Conservation (phyloP, 2,329 filamentous ascomycete genomes). For the Sclerotinia nivalis region DNA sequence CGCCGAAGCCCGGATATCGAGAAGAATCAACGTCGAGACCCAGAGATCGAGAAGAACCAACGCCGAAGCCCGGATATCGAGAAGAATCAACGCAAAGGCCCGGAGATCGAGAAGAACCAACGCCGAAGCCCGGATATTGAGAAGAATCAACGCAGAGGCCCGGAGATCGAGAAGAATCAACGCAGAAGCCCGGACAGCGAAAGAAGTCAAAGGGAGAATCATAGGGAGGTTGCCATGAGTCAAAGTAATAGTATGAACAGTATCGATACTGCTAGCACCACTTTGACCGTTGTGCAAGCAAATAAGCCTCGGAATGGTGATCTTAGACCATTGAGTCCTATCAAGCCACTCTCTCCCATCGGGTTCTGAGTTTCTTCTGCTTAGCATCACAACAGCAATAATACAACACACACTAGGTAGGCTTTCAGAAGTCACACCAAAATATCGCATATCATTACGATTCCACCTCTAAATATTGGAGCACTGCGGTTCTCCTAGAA, state of each 20-base stretch:
- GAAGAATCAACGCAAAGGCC: not conserved
- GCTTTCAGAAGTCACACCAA: slow-evolving; percentile 4
- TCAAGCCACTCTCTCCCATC: slow-evolving; percentile 65
- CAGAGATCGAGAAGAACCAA: not conserved
- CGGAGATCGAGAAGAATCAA: not conserved
- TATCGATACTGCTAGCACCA: slow-evolving; percentile 41
- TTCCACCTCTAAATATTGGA: slow-evolving; percentile 13
- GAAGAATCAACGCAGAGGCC: not conserved
- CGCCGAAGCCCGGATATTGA: too few relatives aligned
- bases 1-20: slow-evolving; percentile 5
- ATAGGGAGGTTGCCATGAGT: slow-evolving; percentile 6
- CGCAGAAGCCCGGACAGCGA: slow-evolving; percentile 9
- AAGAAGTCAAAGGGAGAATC: slow-evolving; percentile 1
- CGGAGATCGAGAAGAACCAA: not conserved
- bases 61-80: not conserved
- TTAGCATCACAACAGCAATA: not conserved
- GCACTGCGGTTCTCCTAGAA: not conserved
- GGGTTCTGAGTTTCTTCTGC: slow-evolving; percentile 46
- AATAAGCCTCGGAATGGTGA: slow-evolving; percentile 33
- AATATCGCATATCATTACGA: slow-evolving; percentile 4
- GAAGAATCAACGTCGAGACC: too few relatives aligned
- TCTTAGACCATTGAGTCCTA: slow-evolving; percentile 58
- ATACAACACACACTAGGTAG: not conserved
- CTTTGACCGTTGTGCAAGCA: slow-evolving; percentile 33
- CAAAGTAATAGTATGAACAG: slow-evolving; percentile 48